These are phyloP conservation scores for Isoetes taiwanensis DNA, from an alignment of 75 land plant genomes.

Conservation along the genomic window DNA sequence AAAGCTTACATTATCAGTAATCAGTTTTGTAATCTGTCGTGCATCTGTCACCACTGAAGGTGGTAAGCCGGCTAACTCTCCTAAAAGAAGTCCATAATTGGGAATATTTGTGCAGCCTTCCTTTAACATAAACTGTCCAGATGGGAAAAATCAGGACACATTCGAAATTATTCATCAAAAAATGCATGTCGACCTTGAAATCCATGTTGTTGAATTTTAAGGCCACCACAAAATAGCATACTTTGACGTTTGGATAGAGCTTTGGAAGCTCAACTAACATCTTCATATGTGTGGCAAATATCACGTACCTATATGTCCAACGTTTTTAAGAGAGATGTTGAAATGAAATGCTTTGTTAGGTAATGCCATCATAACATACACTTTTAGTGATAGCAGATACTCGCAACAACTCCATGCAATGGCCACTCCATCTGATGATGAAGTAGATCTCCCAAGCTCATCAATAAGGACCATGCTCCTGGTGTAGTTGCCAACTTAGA, in stretches of 20 bases:
- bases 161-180: no score
- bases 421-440: slow-evolving; percentile 92
- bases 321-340: background rate
- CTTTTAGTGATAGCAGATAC: slow-evolving; percentile 59
- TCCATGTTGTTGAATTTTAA: slow-evolving; percentile 54
- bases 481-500: background rate
- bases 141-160: no score
- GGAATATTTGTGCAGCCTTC: slow-evolving; percentile 60
- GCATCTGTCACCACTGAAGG: slow-evolving; percentile 55
- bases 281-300: slow-evolving; percentile 95
- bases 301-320: slow-evolving; percentile 47
- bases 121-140: slow-evolving; percentile 75
- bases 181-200: slow-evolving; percentile 57
- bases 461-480: slow-evolving; percentile 91
- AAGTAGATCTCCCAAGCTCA: slow-evolving; percentile 90
- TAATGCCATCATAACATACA: slow-evolving; percentile 31
- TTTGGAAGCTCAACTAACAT: slow-evolving; percentile 56
- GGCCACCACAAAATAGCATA: slow-evolving; percentile 67
- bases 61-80: slow-evolving; percentile 83
- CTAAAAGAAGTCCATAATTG: slow-evolving; percentile 85
- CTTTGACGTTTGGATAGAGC: slow-evolving; percentile 83
- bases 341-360: background rate
- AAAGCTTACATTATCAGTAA: slow-evolving; percentile 45
- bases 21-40: slow-evolving; percentile 36
- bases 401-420: slow-evolving; percentile 99